Conservation (phyloP, 768 basidiomycete genomes). For the Tulasnella sp. region DNA sequence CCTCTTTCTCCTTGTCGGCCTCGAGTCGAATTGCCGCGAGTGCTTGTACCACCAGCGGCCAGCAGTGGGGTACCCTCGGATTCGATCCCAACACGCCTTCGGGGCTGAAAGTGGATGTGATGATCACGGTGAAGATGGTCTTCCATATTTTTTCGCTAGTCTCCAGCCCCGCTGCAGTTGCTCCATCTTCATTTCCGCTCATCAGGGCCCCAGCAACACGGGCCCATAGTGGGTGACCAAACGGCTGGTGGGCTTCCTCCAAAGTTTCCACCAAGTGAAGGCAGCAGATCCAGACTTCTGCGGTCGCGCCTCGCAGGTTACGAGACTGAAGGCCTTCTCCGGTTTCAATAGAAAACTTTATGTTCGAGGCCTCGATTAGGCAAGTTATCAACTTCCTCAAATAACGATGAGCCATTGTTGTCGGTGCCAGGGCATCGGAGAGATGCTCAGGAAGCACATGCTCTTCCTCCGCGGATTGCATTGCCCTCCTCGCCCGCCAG, state of each 20-base stretch:
- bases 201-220: background rate
- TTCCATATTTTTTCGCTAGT: conserved; percentile 67
- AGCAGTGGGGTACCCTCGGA: conserved; percentile 46
- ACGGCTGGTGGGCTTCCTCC: background rate
- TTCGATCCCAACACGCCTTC: conserved; percentile 40
- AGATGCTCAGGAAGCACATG: background rate
- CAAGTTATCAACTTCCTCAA: conserved; percentile 25
- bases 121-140: conserved; percentile 56
- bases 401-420: conserved; percentile 5
- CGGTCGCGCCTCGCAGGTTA: conserved; percentile 37
- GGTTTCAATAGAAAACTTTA: conserved; percentile 25
- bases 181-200: background rate
- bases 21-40: conserved; percentile 52
- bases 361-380: conserved; percentile 31
- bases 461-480: background rate
- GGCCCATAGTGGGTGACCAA: conserved; percentile 11
- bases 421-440: background rate
- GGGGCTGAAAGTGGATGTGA: conserved; percentile 70
- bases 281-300: conserved; percentile 69
- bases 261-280: conserved; percentile 45
- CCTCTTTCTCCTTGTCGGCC: conserved; percentile 41
- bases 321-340: conserved; percentile 10
- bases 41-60: conserved; percentile 55
- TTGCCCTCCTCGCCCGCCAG: conserved; percentile 26
- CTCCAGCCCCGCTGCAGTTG: conserved; percentile 30